phyloP scores from a whole-genome alignment of 257 asterid species.

The Rauvolfia tetraphylla region DNA sequence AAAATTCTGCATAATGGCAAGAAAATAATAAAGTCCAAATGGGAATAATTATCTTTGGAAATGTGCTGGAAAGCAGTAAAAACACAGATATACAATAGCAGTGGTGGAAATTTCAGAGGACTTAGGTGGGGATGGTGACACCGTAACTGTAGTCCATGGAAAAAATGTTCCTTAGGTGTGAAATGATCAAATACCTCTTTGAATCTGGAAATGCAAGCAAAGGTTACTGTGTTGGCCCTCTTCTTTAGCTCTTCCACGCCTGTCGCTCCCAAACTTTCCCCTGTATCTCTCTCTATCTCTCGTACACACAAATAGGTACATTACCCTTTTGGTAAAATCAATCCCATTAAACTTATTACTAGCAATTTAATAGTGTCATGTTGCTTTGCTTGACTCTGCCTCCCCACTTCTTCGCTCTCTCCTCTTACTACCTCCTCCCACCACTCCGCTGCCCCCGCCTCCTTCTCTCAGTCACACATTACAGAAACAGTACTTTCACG shows the following conservation, averaged over 20 bases:
- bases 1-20: too few relatives aligned
- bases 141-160: constrained; percentile 19
- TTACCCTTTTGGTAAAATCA: constrained; percentile 12
- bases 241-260: constrained; percentile 9
- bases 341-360: background rate
- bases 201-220: constrained; percentile 38
- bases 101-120: background rate
- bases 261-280: background rate
- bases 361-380: constrained; percentile 16
- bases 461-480: constrained; percentile 5
- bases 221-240: constrained; percentile 22
- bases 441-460: background rate
- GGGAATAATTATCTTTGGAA: background rate
- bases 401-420: constrained; percentile 2
- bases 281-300: background rate
- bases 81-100: background rate
- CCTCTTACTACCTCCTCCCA: background rate
- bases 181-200: constrained; percentile 19
- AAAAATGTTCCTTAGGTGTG: constrained; percentile 12
- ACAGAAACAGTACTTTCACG: background rate
- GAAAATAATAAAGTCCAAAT: too few relatives aligned
- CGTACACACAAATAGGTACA: background rate
- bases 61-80: background rate
- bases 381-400: constrained; percentile 17
- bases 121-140: constrained; percentile 37